phyloP scores from a whole-genome alignment of 2,329 filamentous ascomycete species.

The Cladobotryum protrusum region DNA sequence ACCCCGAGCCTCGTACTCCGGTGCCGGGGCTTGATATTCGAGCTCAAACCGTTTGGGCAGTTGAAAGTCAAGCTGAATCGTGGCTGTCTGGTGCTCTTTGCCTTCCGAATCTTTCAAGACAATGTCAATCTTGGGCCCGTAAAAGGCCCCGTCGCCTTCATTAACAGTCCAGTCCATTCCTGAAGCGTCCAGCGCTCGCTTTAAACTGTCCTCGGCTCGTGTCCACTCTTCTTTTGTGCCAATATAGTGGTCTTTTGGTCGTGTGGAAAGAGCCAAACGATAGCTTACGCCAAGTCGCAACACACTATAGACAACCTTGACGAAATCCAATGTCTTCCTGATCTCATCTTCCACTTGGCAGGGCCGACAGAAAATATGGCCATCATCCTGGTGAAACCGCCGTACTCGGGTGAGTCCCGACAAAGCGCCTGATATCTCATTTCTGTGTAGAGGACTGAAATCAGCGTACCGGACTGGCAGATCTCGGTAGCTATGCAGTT shows the following conservation, averaged over 20 bases:
- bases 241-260: conserved; percentile 71
- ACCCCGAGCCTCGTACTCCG: conserved; percentile 52
- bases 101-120: conserved; percentile 72
- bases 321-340: conserved; percentile 64
- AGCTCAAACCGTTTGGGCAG: conserved; percentile 75
- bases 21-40: conserved; percentile 64
- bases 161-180: conserved; percentile 68
- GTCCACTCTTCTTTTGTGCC: conserved; percentile 62
- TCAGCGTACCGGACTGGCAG: conserved; percentile 80
- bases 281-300: conserved; percentile 64
- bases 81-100: conserved; percentile 84
- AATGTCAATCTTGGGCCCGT: conserved; percentile 88
- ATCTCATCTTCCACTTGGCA: conserved; percentile 72
- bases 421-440: conserved; percentile 75
- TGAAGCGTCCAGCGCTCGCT: conserved; percentile 53
- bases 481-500: conserved; percentile 69
- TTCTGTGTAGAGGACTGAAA: conserved; percentile 80
- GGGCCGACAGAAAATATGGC: conserved; percentile 82
- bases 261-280: conserved; percentile 69
- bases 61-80: conserved; percentile 86
- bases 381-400: conserved; percentile 85
- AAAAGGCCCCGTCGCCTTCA: conserved; percentile 80
- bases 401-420: conserved; percentile 78
- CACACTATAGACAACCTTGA: conserved; percentile 63
- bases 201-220: conserved; percentile 35